phyloP scores from a whole-genome alignment of 1,284 basidiomycete species.

The Jaminaea rosea region DNA sequence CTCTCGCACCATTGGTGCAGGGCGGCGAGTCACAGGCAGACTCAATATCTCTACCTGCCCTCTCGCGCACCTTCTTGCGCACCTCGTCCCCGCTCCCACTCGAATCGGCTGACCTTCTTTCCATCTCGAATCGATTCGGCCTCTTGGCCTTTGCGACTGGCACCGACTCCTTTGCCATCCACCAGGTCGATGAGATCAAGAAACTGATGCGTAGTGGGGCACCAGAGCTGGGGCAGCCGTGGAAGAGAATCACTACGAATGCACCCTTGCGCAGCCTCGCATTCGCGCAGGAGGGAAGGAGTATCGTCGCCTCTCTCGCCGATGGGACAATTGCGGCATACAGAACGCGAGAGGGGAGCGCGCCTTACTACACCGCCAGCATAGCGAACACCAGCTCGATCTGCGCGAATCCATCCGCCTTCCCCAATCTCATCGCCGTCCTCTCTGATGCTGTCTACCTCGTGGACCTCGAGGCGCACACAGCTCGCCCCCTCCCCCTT shows the following conservation, averaged over 20 bases:
- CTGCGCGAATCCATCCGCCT: conserved; percentile 13
- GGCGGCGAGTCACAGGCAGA: too few species aligned
- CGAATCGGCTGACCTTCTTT: neutral
- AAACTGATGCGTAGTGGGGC: neutral
- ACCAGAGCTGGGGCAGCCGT: neutral
- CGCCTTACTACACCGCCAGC: conserved; percentile 12
- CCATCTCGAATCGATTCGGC: neutral
- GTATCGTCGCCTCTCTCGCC: conserved; percentile 21
- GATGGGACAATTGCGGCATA: conserved; percentile 29
- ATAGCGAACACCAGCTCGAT: conserved; percentile 8
- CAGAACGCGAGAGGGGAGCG: conserved; percentile 14
- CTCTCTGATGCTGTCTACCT: conserved; percentile 47
- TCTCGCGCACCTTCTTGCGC: too few species aligned
- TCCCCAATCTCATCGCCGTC: conserved; percentile 16
- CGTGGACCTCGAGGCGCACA: conserved; percentile 41
- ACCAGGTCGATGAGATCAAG: neutral
- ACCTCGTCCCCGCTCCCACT: neutral
- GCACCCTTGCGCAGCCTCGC: neutral
- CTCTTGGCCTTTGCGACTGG: neutral
- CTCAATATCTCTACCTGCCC: too few species aligned
- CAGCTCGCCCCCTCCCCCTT: conserved; percentile 17
- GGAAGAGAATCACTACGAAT: neutral
- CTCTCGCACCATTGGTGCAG: too few species aligned
- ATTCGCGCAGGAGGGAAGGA: conserved; percentile 15
- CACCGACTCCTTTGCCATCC: neutral